A percentile compares a stretch with the other conserved stretches of the same genome.
phyloP scores from a whole-genome alignment of 2,329 filamentous ascomycete genomes.

The Xylariaceae sp. region DNA sequence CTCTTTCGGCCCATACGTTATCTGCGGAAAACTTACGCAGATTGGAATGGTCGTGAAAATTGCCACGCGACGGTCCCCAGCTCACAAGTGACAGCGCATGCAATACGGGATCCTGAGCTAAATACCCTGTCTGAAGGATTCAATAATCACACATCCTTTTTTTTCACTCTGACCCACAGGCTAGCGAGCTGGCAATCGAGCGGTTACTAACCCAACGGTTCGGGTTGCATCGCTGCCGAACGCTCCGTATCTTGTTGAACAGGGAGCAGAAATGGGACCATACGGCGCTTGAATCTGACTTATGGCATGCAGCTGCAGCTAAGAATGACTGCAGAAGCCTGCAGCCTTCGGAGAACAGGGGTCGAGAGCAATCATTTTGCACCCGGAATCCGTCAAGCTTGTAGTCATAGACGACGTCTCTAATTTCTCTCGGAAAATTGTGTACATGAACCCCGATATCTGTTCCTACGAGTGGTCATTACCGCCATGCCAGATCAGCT shows the following conservation, averaged over 20 bases:
- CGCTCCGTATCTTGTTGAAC: conserved; percentile 28
- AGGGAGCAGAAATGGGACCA: conserved; percentile 22
- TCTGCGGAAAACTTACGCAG: not conserved
- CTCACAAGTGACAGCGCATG: not conserved
- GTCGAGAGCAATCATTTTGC: not conserved
- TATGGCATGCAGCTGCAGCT: conserved; percentile 34
- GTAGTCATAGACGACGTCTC: not conserved
- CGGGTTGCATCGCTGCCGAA: conserved; percentile 26
- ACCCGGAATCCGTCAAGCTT: not conserved
- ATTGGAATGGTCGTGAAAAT: not conserved
- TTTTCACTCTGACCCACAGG: not conserved
- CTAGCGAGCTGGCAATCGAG: not conserved
- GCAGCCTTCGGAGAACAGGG: conserved; percentile 26
- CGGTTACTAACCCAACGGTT: conserved; percentile 21
- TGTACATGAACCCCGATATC: not conserved
- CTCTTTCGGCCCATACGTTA: not conserved
- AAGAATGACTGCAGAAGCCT: conserved; percentile 27
- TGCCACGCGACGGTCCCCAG: not conserved
- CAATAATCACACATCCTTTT: conserved; percentile 15
- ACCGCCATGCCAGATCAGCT: not conserved
- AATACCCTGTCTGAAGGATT: conserved; percentile 8
- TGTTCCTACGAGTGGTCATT: not conserved
- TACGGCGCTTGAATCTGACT: conserved; percentile 19
- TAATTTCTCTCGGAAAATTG: not conserved
- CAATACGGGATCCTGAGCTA: not conserved